phyloP scores from a whole-genome alignment of 768 basidiomycete species.

The Lentinula aciculospora region DNA sequence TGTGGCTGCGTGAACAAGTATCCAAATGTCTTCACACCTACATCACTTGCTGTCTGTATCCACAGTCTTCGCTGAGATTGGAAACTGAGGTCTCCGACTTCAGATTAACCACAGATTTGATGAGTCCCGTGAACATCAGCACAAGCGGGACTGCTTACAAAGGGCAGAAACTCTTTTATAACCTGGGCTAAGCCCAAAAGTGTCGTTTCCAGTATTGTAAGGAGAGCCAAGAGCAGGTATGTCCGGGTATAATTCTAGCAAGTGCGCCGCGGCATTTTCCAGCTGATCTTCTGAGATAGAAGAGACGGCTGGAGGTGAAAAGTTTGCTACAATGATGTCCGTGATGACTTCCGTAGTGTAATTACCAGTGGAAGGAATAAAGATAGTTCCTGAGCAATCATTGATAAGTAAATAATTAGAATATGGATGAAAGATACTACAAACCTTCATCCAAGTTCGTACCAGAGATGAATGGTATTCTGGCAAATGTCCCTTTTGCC shows the following conservation, averaged over 20 bases:
- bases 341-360: constrained; percentile 20
- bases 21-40: background rate
- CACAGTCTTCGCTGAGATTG: constrained; percentile 11
- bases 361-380: constrained; percentile 14
- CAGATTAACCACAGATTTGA: background rate
- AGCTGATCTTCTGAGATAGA: constrained; percentile 8
- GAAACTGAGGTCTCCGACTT: constrained; percentile 19
- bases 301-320: constrained; percentile 20
- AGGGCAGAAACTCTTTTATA: constrained; percentile 34
- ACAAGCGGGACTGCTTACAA: constrained; percentile 13
- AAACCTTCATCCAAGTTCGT: constrained; percentile 41
- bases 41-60: constrained; percentile 1
- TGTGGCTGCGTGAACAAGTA: constrained; percentile 14
- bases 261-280: constrained; percentile 10
- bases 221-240: constrained; percentile 37
- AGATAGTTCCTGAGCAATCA: constrained; percentile 23
- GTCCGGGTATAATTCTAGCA: constrained; percentile 36
- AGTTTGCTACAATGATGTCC: constrained; percentile 16
- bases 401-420: background rate
- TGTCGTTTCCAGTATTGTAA: constrained; percentile 36
- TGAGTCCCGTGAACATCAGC: background rate
- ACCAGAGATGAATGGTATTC: constrained; percentile 39
- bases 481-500: constrained; percentile 22
- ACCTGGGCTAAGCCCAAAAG: constrained; percentile 33
- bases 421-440: background rate